A percentile compares a stretch with the other conserved stretches of the same genome.
phyloP scores from a whole-genome alignment of 106 monocot species.

The Dioscorea dumetorum region DNA sequence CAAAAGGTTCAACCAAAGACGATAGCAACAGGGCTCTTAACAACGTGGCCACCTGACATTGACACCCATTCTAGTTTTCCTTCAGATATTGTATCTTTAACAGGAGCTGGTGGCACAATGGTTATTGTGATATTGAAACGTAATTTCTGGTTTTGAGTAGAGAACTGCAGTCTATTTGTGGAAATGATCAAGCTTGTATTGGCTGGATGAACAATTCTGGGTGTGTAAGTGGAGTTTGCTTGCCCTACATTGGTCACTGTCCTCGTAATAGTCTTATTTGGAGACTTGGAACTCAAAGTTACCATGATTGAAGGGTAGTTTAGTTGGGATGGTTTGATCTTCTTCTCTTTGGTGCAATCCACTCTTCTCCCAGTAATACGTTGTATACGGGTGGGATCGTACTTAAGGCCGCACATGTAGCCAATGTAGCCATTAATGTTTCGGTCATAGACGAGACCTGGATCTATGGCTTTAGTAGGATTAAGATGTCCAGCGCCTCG shows the following conservation, averaged over 20 bases:
- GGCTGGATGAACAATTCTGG: neutral
- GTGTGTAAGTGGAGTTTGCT: neutral
- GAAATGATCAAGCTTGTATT: constrained; percentile 11
- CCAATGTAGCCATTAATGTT: constrained; percentile 16
- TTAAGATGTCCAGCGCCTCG: constrained; percentile 37
- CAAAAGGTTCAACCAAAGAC: neutral
- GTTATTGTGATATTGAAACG: neutral
- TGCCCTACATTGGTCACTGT: constrained; percentile 14
- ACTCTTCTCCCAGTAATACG: neutral
- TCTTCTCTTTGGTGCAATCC: constrained; percentile 9
- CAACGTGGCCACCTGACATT: too few species aligned
- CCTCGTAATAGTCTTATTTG: constrained; percentile 8
- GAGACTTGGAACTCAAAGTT: neutral
- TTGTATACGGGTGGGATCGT: constrained; percentile 13
- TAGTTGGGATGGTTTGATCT: constrained; percentile 11
- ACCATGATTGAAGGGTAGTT: constrained; percentile 40
- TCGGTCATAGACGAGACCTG: constrained; percentile 47
- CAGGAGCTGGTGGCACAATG: too few species aligned
- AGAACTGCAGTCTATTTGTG: constrained; percentile 6
- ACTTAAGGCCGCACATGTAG: constrained; percentile 39
- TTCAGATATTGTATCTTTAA: too few species aligned
- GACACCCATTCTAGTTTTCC: too few species aligned
- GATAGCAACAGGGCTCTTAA: too few species aligned
- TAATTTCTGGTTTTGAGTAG: neutral
- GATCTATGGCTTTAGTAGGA: constrained; percentile 27